Evolutionary conservation across 2,329 filamentous ascomycete species (phyloP).

Genomic region (Coleophoma eucalyptorum): DNA sequence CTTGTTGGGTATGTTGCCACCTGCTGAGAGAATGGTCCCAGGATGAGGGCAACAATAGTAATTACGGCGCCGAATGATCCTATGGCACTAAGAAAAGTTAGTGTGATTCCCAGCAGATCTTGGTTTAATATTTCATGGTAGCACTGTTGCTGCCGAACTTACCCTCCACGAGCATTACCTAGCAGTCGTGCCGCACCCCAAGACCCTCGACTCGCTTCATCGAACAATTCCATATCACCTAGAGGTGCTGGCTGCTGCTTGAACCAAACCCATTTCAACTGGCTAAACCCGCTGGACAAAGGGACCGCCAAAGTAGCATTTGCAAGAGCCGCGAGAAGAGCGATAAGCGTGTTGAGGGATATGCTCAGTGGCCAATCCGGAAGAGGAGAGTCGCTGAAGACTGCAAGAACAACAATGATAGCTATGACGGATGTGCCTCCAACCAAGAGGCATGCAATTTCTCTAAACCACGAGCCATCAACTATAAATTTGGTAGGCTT

Average conservation of each 20-base stretch:
- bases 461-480: background rate
- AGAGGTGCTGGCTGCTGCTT: background rate
- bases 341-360: conserved; percentile 27
- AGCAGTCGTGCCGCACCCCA: background rate
- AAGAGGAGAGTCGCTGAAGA: conserved; percentile 21
- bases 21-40: conserved; percentile 1
- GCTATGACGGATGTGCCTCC: background rate
- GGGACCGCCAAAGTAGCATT: background rate
- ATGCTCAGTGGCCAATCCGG: conserved; percentile 27
- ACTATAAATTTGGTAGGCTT: background rate
- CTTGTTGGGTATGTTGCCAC: background rate
- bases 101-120: background rate
- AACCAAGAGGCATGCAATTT: background rate
- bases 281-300: conserved; percentile 1
- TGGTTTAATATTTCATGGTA: background rate
- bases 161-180: background rate
- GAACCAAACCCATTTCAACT: conserved; percentile 12
- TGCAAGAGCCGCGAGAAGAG: conserved; percentile 13
- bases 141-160: background rate
- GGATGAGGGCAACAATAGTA: background rate
- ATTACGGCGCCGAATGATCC: background rate
- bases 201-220: background rate
- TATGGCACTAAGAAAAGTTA: background rate
- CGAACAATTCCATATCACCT: background rate
- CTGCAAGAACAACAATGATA: conserved; percentile 27